phyloP scores from a whole-genome alignment of 2,329 filamentous ascomycete genomes.

The Didymella exigua region DNA sequence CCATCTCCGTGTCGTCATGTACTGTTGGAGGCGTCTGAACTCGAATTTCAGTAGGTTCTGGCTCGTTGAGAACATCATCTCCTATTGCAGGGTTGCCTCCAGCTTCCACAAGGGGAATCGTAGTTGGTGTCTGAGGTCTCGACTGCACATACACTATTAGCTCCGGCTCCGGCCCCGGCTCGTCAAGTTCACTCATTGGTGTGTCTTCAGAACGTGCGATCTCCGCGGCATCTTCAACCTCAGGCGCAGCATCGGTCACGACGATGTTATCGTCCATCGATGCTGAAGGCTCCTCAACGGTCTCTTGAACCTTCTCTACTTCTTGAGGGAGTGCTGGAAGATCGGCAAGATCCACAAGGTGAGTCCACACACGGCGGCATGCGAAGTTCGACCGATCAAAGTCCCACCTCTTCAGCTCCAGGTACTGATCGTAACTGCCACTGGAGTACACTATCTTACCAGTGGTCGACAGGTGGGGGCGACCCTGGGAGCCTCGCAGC shows the following conservation, averaged over 20 bases:
- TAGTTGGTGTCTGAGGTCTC: constrained; percentile 8
- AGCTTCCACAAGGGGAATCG: not conserved
- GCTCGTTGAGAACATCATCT: constrained; percentile 21
- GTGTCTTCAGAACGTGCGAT: constrained; percentile 40
- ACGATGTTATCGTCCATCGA: not conserved
- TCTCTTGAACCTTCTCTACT: constrained; percentile 10
- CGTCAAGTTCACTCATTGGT: constrained; percentile 49
- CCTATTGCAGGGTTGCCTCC: constrained; percentile 31
- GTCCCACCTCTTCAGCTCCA: constrained; percentile 34
- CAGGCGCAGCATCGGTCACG: not conserved
- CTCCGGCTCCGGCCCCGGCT: constrained; percentile 35
- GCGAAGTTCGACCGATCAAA: constrained; percentile 29
- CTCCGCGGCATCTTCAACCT: constrained; percentile 2
- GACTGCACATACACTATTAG: constrained; percentile 6
- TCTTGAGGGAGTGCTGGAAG: constrained; percentile 39
- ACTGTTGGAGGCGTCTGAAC: constrained; percentile 27
- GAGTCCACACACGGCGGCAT: constrained; percentile 43
- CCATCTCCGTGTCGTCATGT: constrained; percentile 44
- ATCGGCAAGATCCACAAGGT: constrained; percentile 38
- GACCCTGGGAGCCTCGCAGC: constrained; percentile 33
- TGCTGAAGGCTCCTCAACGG: not conserved
- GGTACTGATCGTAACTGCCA: constrained; percentile 36
- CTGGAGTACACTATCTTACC: constrained; percentile 43
- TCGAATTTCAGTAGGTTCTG: not conserved
- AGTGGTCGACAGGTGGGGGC: constrained; percentile 39